A percentile compares a stretch with the other conserved stretches of the same genome.
Evolutionary conservation across 2,329 filamentous ascomycete species (phyloP).

Genomic region (Blastomyces parvus): DNA sequence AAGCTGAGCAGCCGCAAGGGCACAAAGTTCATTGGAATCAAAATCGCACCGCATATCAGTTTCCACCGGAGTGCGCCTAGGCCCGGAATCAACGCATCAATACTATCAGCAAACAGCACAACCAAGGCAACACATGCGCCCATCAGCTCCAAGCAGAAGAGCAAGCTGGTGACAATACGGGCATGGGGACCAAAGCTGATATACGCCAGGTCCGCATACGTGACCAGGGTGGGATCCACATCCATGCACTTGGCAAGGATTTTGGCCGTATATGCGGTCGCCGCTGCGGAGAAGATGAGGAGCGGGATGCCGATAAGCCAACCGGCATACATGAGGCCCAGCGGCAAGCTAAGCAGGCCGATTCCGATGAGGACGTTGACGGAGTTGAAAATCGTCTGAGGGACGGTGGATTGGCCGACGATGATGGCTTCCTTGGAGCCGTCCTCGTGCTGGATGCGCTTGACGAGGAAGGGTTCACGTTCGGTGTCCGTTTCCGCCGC

Average conservation of each 20-base stretch:
- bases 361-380: slow-evolving; percentile 89
- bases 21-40: slow-evolving; percentile 75
- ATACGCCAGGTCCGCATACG: slow-evolving; percentile 87
- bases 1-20: slow-evolving; percentile 78
- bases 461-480: slow-evolving; percentile 69
- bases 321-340: slow-evolving; percentile 78
- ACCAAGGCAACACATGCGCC: slow-evolving; percentile 83
- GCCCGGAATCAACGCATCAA: slow-evolving; percentile 66
- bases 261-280: slow-evolving; percentile 78
- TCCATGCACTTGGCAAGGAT: slow-evolving; percentile 82
- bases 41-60: slow-evolving; percentile 64
- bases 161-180: slow-evolving; percentile 67
- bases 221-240: slow-evolving; percentile 73
- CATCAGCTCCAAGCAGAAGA: slow-evolving; percentile 81
- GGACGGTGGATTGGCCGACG: slow-evolving; percentile 87
- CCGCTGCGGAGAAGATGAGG: slow-evolving; percentile 60
- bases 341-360: slow-evolving; percentile 75
- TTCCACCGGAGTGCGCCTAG: slow-evolving; percentile 69
- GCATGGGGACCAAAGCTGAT: slow-evolving; percentile 79
- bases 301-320: slow-evolving; percentile 76
- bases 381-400: slow-evolving; percentile 93
- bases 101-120: slow-evolving; percentile 86
- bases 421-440: slow-evolving; percentile 75
- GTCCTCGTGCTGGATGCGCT: slow-evolving; percentile 74
- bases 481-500: slow-evolving; percentile 31